These are phyloP conservation scores for Zopfia rhizophila DNA, from an alignment of 2,329 filamentous ascomycete genomes.

Conservation along the genomic window DNA sequence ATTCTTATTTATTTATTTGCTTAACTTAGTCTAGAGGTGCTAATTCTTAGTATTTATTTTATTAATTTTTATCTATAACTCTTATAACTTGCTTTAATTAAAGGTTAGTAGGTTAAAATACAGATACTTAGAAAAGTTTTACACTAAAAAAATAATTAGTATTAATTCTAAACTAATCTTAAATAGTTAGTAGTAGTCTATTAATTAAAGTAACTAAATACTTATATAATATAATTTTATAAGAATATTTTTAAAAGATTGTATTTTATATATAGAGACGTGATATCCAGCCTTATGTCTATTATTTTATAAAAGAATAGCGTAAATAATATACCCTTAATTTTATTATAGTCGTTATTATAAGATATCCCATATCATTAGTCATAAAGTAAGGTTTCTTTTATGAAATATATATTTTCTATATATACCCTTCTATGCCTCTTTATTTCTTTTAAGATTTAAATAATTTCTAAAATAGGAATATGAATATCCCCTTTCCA, in stretches of 20 bases:
- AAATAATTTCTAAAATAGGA: background rate
- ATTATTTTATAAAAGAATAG: background rate
- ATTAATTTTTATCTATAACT: no score
- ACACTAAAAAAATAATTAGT: no score
- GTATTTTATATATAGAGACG: conserved; percentile 5
- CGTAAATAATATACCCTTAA: conserved; percentile 1
- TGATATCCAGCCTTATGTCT: background rate
- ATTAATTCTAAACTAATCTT: no score
- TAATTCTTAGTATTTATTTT: no score
- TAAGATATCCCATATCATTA: conserved; percentile 5
- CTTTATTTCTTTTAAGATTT: conserved; percentile 1
- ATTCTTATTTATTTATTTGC: no score
- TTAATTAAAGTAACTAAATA: no score
- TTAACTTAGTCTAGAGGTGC: no score
- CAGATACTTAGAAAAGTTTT: no score
- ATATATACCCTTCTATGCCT: background rate
- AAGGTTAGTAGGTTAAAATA: no score
- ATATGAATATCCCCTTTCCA: conserved; percentile 3
- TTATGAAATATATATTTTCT: background rate
- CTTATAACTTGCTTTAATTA: no score
- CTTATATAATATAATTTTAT: no score
- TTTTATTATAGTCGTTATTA: conserved; percentile 4
- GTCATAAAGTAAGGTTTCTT: background rate
- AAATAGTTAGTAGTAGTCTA: no score
- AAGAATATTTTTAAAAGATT: conserved; percentile 1